Percentiles rank a stretch among this genome's conserved stretches.
Conservation (phyloP, 2,329 filamentous ascomycete genomes). For the Trichophyton benhamiae region DNA sequence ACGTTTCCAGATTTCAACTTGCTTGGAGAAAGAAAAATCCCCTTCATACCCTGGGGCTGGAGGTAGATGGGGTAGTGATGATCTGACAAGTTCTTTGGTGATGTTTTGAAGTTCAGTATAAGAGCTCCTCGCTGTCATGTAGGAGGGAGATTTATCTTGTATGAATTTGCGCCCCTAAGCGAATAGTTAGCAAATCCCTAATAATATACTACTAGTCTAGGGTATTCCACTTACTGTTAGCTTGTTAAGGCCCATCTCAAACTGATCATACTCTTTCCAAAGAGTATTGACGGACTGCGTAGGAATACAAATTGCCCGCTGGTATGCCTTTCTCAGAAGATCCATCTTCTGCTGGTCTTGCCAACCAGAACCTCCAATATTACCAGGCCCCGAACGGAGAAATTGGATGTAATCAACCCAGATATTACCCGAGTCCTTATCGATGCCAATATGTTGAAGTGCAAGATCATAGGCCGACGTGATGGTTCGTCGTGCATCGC, state of each 20-base stretch:
- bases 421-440: constrained; percentile 76
- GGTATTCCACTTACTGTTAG: constrained; percentile 49
- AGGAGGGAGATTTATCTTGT: constrained; percentile 80
- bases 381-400: constrained; percentile 74
- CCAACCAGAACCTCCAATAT: constrained; percentile 75
- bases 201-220: not conserved
- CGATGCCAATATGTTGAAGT: constrained; percentile 75
- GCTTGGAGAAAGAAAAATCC: constrained; percentile 67
- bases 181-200: not conserved
- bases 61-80: constrained; percentile 66
- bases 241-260: constrained; percentile 90
- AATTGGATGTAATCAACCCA: constrained; percentile 96
- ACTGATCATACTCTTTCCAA: constrained; percentile 97
- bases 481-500: constrained; percentile 64
- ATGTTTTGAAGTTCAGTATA: constrained; percentile 86
- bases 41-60: constrained; percentile 79
- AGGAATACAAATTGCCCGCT: constrained; percentile 76
- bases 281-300: constrained; percentile 69
- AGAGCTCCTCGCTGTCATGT: constrained; percentile 90
- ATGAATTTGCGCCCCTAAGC: constrained; percentile 77
- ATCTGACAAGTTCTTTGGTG: constrained; percentile 61
- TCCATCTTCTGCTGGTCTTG: constrained; percentile 99
- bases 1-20: constrained; percentile 78
- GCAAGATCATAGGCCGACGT: constrained; percentile 86
- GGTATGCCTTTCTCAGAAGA: constrained; percentile 77